Conservation (phyloP, 495 filamentous ascomycete genomes). For the Penicillium riverlandense region DNA sequence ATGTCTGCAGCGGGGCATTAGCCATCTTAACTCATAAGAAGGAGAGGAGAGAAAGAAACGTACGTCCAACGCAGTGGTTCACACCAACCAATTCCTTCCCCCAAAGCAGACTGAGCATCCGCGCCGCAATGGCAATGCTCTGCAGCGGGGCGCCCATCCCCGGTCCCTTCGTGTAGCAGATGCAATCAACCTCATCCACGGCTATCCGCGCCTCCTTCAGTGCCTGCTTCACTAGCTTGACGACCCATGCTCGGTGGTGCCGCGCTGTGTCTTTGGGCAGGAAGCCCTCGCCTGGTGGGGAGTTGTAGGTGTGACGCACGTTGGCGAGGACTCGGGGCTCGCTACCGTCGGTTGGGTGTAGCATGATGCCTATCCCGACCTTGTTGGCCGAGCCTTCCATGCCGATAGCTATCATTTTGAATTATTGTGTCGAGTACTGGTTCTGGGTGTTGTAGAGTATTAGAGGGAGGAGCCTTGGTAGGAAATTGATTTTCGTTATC, state of each 20-base stretch:
- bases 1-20: conserved; percentile 48
- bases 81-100: conserved; percentile 80
- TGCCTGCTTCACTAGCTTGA: conserved; percentile 68
- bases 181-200: conserved; percentile 68
- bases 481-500: conserved; percentile 12
- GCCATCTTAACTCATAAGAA: too few relatives aligned
- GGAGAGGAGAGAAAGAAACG: conserved; percentile 11
- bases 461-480: too few relatives aligned
- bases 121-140: conserved; percentile 75
- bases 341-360: conserved; percentile 58
- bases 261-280: conserved; percentile 91
- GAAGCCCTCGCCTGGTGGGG: conserved; percentile 90
- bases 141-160: conserved; percentile 97
- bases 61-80: conserved; percentile 95
- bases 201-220: conserved; percentile 58
- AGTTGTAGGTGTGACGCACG: conserved; percentile 85
- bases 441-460: too few relatives aligned
- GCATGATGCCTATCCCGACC: conserved; percentile 87
- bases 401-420: conserved; percentile 71
- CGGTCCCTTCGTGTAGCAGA: conserved; percentile 92
- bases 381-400: conserved; percentile 98
- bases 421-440: too few relatives aligned
- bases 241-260: conserved; percentile 84
- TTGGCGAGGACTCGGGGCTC: conserved; percentile 80
- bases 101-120: conserved; percentile 81